These are phyloP conservation scores for Fusarium paranaense DNA, from an alignment of 2,329 filamentous ascomycete genomes.

Conservation along the genomic window DNA sequence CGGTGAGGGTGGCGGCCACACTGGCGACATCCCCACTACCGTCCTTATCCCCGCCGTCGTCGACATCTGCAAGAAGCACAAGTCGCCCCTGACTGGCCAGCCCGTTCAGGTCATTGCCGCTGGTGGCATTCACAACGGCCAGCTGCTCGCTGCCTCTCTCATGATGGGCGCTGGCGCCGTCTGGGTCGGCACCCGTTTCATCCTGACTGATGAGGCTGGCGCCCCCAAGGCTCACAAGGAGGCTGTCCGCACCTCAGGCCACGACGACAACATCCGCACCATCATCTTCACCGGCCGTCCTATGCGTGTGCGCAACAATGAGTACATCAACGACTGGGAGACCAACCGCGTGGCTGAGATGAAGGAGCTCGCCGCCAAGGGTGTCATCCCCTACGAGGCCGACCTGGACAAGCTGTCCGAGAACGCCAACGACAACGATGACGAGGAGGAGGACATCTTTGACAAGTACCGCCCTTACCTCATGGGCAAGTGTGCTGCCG, in stretches of 20 bases:
- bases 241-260: conserved; percentile 88
- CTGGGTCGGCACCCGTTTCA: conserved; percentile 97
- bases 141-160: conserved; percentile 87
- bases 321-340: conserved; percentile 97
- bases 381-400: conserved; percentile 91
- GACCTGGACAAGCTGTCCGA: conserved; percentile 85
- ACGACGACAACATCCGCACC: conserved; percentile 96
- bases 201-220: conserved; percentile 93
- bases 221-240: conserved; percentile 96
- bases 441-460: conserved; percentile 85
- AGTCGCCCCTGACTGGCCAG: conserved; percentile 85
- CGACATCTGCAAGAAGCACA: conserved; percentile 82
- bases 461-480: conserved; percentile 92
- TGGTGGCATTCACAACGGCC: conserved; percentile 93
- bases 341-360: conserved; percentile 90
- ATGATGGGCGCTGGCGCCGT: conserved; percentile 94
- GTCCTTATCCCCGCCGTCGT: conserved; percentile 94
- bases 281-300: conserved; percentile 99
- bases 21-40: conserved; percentile 91
- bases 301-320: conserved; percentile 90
- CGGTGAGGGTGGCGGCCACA: conserved; percentile 97
- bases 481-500: conserved; percentile 97
- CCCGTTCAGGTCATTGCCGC: conserved; percentile 94
- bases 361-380: conserved; percentile 89
- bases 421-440: conserved; percentile 74